phyloP scores from a whole-genome alignment of 139 green algal genomes.

The Haematococcus lacustris region DNA sequence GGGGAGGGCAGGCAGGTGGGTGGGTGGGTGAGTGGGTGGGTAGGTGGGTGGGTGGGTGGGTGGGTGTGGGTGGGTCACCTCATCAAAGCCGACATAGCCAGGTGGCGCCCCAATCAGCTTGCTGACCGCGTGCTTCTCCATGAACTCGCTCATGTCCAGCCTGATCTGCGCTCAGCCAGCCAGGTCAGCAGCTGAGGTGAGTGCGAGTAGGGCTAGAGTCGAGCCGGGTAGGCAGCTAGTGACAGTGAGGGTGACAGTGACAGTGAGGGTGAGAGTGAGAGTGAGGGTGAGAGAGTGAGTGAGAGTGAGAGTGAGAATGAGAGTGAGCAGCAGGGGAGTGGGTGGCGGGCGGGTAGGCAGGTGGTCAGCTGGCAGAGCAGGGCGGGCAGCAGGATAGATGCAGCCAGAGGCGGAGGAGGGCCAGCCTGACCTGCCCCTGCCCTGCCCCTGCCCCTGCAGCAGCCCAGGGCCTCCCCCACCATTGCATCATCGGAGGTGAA shows the following conservation, averaged over 20 bases:
- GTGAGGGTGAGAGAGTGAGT: not conserved
- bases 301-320: no score
- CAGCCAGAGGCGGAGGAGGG: no score
- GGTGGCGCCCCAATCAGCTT: slow-evolving; percentile 85
- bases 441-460: no score
- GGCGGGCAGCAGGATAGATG: not conserved
- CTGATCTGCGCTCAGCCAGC: slow-evolving; percentile 12
- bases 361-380: not conserved
- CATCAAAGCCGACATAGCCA: slow-evolving; percentile 66
- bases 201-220: no score
- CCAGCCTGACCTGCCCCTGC: no score
- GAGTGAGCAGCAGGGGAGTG: not conserved
- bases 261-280: not conserved
- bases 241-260: not conserved
- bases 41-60: no score
- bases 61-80: no score
- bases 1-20: no score
- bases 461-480: slow-evolving; percentile 25
- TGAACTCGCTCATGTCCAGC: slow-evolving; percentile 70
- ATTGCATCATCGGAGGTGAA: slow-evolving; percentile 83
- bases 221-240: no score
- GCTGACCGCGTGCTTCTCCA: slow-evolving; percentile 87
- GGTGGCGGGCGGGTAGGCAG: not conserved
- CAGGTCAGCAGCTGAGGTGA: no score
- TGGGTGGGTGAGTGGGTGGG: no score